Evolutionary conservation across 352 stramenopile species (phyloP), one percentile per base, ranked within the genome.

Genomic region (Globisporangium mamillatum): DNA sequence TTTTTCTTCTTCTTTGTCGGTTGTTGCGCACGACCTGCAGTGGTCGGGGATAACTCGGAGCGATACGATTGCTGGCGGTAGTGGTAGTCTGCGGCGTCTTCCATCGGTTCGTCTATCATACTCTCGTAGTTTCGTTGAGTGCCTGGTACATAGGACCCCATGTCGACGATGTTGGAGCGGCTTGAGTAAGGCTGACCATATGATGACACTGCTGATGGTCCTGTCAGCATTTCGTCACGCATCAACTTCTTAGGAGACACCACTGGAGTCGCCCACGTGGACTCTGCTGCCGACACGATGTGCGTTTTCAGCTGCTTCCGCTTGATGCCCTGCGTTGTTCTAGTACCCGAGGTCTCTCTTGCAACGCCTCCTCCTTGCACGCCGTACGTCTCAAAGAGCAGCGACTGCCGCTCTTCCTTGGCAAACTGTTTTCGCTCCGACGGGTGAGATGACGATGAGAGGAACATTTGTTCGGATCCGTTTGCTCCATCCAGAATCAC

Each of bases 351-450:
- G 22, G 64, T 14, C 36, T 73, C 65, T 8, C 22, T 32, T 44
- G 32, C 46, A n/a, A 69, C 36, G 5, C 41, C 46, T 46, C 29
- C 32, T 29, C 27, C 27, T 32, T 68, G 64, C 12, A 93, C 74
- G 1, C 82, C 85, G 56, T 93, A 93, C 4, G 82, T 86, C 32
- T 90, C 82, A 50, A 91, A 87, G 3, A 93, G 69, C 32, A 85
- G 69, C 2, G 75, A 81, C 36, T 90, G 80, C 2, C 77, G 70
- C 20, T 88, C 81, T 52, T 88, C 75, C 34, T 86, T 88, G 1
- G 79, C 76, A 60, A 78, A 73, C 44, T 65, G 70, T 60, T 77
- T 80, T 7, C 63, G 71, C 20, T 78, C 79, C 27, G 66, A 58
- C 64, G 34, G 50, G 12, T 66, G 59, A 27, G 20, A 29, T 16